phyloP scores from a whole-genome alignment of 2,329 filamentous ascomycete species.

The Aspergillus neoniger region DNA sequence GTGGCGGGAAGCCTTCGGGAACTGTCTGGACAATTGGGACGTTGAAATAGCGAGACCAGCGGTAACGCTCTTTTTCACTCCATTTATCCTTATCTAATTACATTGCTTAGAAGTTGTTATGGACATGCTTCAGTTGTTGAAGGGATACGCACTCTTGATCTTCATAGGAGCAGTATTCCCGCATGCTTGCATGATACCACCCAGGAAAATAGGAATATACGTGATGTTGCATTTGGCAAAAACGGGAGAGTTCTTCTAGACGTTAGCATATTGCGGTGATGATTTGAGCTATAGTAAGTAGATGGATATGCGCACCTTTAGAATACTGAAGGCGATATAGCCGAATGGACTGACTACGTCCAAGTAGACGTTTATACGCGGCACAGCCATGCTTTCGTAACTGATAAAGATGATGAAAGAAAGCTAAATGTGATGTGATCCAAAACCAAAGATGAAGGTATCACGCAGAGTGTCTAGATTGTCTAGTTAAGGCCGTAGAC shows the following conservation, averaged over 20 bases:
- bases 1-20: conserved; percentile 56
- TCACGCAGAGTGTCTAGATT: not conserved
- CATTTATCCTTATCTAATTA: conserved; percentile 60
- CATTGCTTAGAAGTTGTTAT: not conserved
- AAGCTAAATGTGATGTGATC: not conserved
- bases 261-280: conserved; percentile 4
- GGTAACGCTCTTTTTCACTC: conserved; percentile 55
- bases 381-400: conserved; percentile 42
- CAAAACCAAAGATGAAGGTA: not conserved
- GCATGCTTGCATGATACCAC: conserved; percentile 60
- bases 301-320: conserved; percentile 46
- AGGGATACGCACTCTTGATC: conserved; percentile 50
- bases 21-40: conserved; percentile 52
- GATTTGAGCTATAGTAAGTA: not conserved
- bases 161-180: conserved; percentile 56
- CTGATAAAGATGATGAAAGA: not conserved
- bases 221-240: conserved; percentile 58
- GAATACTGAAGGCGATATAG: conserved; percentile 60
- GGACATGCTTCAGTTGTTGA: not conserved
- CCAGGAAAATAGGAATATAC: conserved; percentile 62
- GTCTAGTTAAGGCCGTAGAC: not conserved
- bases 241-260: conserved; percentile 53
- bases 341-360: conserved; percentile 63
- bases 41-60: conserved; percentile 56
- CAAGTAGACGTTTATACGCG: conserved; percentile 59